Evolutionary conservation across 345 rosid species (phyloP), one percentile per base, ranked within the genome.

Genomic region (Sisymbrium altissimum): DNA sequence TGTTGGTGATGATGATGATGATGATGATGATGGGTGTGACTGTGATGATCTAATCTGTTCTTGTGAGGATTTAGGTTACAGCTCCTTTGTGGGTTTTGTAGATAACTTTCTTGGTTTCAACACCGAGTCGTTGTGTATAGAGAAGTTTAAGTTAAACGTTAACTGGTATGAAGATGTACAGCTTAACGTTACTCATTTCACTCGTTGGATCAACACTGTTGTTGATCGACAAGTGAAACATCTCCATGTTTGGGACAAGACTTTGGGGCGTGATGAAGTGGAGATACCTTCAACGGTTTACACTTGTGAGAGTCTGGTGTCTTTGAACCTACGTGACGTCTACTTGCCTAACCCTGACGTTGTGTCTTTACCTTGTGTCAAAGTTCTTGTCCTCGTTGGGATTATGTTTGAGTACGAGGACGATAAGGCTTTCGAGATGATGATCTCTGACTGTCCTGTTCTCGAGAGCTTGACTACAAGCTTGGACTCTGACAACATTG

Each of bases 301-400:
- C 35, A 58, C 38, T 3, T 60, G 75, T 58, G 67, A 71, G 38
- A 71, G 44, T 14, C 48, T 71, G 46, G 75, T n/a, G 9, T n/a
- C 6, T 17, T 36, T 71, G 2, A 56, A 32, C 10, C 73, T 69
- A 5, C 0, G 0, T 4, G 10, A 4, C 0, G n/a, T 39, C 2
- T 3, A 0, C 64, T 27, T 55, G 53, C 2, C 50, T 17, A 50
- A 1, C 11, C 72, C 62, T 27, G 10, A 39, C 50, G 4, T 2
- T 38, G 52, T 66, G 21, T 66, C 6, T 21, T 54, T 68, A 40
- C 52, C 72, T 25, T 49, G 0, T n/a, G 8, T 68, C 10, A 68
- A 52, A 53, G 29, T 43, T 9, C 9, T 70, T 2, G 1, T 7
- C 12, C 30, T 70, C 4, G 35, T 3, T 5, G 7, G 8, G 7